Evolutionary conservation across 2,329 filamentous ascomycete species (phyloP).

Genomic region (Cladosporium sp.): DNA sequence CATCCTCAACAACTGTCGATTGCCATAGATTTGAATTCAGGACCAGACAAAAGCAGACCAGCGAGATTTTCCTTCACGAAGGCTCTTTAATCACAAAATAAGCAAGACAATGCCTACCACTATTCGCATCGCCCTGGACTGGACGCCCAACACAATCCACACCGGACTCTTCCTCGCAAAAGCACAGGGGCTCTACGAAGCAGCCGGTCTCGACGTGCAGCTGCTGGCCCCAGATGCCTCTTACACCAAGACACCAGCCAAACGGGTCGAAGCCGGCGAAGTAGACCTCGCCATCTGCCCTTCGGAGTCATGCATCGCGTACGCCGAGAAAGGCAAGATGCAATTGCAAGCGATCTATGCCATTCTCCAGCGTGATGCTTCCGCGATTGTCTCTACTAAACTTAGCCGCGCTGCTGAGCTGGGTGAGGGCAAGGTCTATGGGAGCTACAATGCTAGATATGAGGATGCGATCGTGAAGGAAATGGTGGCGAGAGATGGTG

Average conservation of each 20-base stretch:
- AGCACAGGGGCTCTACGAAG: conserved; percentile 20
- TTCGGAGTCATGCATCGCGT: conserved; percentile 29
- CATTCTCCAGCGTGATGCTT: conserved; percentile 29
- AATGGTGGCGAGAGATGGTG: conserved; percentile 25
- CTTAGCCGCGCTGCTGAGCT: conserved; percentile 21
- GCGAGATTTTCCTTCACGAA: neutral
- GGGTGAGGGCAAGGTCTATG: conserved; percentile 24
- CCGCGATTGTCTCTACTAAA: conserved; percentile 25
- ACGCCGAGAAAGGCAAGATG: conserved; percentile 26
- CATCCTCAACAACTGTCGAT: neutral
- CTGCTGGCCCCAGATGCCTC: conserved; percentile 24
- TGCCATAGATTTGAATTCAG: no score
- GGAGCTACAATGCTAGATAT: conserved; percentile 29
- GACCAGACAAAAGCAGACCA: neutral
- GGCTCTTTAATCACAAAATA: no score
- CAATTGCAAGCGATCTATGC: conserved; percentile 29
- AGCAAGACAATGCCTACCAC: conserved; percentile 7
- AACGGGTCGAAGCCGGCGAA: conserved; percentile 22
- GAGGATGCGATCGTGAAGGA: conserved; percentile 27
- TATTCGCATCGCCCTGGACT: conserved; percentile 28
- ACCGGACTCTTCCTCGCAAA: conserved; percentile 26
- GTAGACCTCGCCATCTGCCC: conserved; percentile 29
- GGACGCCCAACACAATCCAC: conserved; percentile 32
- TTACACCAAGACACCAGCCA: conserved; percentile 27
- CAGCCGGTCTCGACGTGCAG: conserved; percentile 21